Percentiles rank a stretch among this genome's conserved stretches.
These are phyloP conservation scores for Zizania palustris DNA, from an alignment of 202 grass and related monocot species.

Conservation along the genomic window DNA sequence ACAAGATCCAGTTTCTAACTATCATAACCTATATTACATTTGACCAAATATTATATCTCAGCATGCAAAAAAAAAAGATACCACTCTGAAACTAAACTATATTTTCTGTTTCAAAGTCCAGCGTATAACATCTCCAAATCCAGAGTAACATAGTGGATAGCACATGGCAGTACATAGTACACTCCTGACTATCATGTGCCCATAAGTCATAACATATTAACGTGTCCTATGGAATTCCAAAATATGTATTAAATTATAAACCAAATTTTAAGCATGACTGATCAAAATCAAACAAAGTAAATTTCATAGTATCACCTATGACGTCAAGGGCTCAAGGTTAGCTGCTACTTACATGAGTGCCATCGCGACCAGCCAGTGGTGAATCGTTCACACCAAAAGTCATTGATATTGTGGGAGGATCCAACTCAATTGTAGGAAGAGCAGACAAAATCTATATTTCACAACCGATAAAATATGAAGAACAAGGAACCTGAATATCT, in stretches of 20 bases:
- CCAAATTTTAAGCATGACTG: conserved; percentile 17
- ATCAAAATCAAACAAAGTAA: not conserved
- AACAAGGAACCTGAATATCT: conserved; percentile 36
- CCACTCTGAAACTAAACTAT: conserved; percentile 10
- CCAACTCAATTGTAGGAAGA: conserved; percentile 87
- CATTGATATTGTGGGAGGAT: conserved; percentile 99
- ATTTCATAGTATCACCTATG: conserved; percentile 18
- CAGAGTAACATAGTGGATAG: conserved; percentile 25
- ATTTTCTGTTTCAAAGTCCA: conserved; percentile 14
- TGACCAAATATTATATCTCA: not conserved
- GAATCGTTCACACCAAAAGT: conserved; percentile 99
- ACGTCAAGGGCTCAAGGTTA: no score
- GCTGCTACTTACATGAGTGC: conserved; percentile 76
- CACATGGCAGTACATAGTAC: no score
- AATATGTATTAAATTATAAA: not conserved
- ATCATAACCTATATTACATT: not conserved
- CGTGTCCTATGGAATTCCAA: conserved; percentile 2
- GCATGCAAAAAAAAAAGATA: no score
- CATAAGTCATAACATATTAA: not conserved
- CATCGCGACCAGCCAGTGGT: conserved; percentile 84
- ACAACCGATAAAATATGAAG: conserved; percentile 30
- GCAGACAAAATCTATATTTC: conserved; percentile 78
- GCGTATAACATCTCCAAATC: conserved; percentile 15
- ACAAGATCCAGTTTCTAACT: not conserved
- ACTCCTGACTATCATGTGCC: conserved; percentile 18